A percentile compares a stretch with the other conserved stretches of the same genome.
These are phyloP conservation scores for Pichia occidentalis DNA, from an alignment of 805 yeast genomes.

Conservation along the genomic window DNA sequence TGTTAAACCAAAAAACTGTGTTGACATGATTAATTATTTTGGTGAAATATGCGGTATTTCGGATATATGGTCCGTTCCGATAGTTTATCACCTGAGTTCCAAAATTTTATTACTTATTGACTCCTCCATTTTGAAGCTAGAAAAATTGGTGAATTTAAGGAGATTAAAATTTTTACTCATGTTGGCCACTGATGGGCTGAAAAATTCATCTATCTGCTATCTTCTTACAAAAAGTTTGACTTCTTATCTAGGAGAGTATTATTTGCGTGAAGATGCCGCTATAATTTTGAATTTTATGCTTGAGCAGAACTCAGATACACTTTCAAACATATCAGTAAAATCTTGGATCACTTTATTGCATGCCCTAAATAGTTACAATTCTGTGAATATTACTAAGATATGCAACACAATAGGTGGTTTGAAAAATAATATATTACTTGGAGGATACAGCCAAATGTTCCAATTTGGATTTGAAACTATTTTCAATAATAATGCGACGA, in stretches of 20 bases:
- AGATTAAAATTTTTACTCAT: slow-evolving; percentile 33
- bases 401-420: background rate
- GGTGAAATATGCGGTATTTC: slow-evolving; percentile 5
- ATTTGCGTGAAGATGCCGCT: slow-evolving; percentile 25
- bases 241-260: slow-evolving; percentile 17
- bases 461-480: background rate
- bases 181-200: slow-evolving; percentile 21
- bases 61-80: slow-evolving; percentile 32
- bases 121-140: slow-evolving; percentile 19
- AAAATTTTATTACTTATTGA: slow-evolving; percentile 27
- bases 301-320: background rate
- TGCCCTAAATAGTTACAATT: background rate
- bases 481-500: background rate
- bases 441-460: background rate
- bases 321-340: background rate
- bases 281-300: slow-evolving; percentile 22
- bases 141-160: slow-evolving; percentile 27
- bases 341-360: background rate
- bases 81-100: slow-evolving; percentile 34
- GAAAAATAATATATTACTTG: background rate
- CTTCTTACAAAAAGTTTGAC: slow-evolving; percentile 6
- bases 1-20: slow-evolving; percentile 10
- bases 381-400: background rate
- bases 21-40: slow-evolving; percentile 12
- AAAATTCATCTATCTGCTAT: slow-evolving; percentile 16